Evolutionary conservation across 768 basidiomycete genomes (phyloP).

Genomic region (Gymnopilus dilepis): DNA sequence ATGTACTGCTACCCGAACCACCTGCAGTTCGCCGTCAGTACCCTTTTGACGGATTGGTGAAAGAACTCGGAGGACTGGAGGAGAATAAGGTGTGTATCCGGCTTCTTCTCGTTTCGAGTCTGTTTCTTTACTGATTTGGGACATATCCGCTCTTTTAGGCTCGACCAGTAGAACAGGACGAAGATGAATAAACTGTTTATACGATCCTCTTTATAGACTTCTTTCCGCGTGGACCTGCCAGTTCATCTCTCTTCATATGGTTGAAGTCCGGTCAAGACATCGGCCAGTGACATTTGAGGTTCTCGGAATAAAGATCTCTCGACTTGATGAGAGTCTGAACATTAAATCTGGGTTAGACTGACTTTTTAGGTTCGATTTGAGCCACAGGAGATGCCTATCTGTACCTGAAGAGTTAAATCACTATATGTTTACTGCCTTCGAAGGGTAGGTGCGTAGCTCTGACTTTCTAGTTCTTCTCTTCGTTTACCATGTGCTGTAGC

Average conservation of each 20-base stretch:
- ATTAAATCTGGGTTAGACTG: background rate
- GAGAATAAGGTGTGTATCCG: slow-evolving; percentile 69
- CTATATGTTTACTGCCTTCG: background rate
- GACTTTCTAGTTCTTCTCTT: background rate
- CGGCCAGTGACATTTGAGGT: background rate
- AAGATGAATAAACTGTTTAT: slow-evolving; percentile 4
- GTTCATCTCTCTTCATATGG: background rate
- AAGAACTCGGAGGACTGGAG: slow-evolving; percentile 79
- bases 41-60: slow-evolving; percentile 75
- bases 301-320: background rate
- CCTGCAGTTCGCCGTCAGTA: slow-evolving; percentile 77
- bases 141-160: background rate
- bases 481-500: background rate
- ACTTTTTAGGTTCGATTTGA: slow-evolving; percentile 1
- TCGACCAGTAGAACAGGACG: background rate
- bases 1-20: slow-evolving; percentile 58
- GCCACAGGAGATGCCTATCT: background rate
- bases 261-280: background rate
- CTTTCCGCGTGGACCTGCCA: background rate
- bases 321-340: background rate
- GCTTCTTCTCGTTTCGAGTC: background rate
- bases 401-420: background rate
- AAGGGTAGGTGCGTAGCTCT: background rate
- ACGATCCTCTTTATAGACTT: background rate
- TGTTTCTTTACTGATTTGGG: slow-evolving; percentile 10